Percentiles rank a stretch among this genome's conserved stretches.
Evolutionary conservation across 176 grass and related monocot genomes (phyloP).

Genomic region (Elymus sibiricus): DNA sequence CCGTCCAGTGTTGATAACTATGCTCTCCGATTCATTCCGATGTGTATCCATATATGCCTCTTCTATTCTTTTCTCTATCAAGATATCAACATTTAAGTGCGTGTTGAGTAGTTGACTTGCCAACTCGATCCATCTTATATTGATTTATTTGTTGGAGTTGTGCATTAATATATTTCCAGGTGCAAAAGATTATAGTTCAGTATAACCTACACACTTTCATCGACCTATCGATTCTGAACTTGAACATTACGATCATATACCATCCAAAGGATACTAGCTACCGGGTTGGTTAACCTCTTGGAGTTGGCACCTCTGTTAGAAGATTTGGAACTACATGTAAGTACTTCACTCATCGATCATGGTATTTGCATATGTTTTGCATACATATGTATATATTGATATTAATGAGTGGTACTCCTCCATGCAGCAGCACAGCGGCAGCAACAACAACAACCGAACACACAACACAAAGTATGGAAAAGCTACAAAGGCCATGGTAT

Average conservation of each 20-base stretch:
- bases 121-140: background rate
- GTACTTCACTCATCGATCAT: no score
- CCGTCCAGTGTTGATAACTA: no score
- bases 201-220: background rate
- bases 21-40: no score
- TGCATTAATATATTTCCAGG: background rate
- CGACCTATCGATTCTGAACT: background rate
- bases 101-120: background rate
- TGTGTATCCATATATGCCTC: no score
- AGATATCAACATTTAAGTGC: background rate
- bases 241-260: background rate
- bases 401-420: no score
- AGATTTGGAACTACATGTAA: background rate
- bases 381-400: no score
- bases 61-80: background rate
- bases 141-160: background rate
- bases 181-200: background rate
- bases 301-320: background rate
- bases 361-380: no score
- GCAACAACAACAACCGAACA: constrained; percentile 20
- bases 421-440: no score
- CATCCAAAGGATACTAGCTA: background rate
- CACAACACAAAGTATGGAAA: constrained; percentile 46
- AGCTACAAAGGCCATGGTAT: constrained; percentile 13
- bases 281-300: background rate